Conservation (phyloP, 1,284 basidiomycete species). For the Acaromyces ingoldii region DNA sequence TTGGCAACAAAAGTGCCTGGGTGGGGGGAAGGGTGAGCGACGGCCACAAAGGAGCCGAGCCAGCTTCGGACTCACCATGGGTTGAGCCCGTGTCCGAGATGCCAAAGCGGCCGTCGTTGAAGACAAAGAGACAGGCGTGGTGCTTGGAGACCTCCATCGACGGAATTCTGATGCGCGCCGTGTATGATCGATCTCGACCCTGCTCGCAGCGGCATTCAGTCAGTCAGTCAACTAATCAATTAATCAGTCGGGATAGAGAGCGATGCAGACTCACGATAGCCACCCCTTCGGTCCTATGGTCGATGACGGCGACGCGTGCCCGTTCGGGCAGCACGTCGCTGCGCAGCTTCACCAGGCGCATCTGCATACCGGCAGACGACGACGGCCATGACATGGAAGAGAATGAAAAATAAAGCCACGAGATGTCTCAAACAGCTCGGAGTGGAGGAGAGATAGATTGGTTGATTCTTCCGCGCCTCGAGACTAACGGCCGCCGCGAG, state of each 20-base stretch:
- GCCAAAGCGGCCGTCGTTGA: slow-evolving; percentile 5
- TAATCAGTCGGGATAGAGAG: too few relatives aligned
- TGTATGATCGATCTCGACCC: slow-evolving; percentile 22
- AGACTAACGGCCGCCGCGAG: too few relatives aligned
- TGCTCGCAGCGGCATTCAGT: background rate
- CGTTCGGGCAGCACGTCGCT: slow-evolving; percentile 15
- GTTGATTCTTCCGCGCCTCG: too few relatives aligned
- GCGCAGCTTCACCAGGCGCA: slow-evolving; percentile 21
- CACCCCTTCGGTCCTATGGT: slow-evolving; percentile 1
- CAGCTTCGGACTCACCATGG: too few relatives aligned
- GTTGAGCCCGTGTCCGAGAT: slow-evolving; percentile 22
- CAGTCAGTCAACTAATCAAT: too few relatives aligned
- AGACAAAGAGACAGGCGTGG: slow-evolving; percentile 20
- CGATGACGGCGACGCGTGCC: slow-evolving; percentile 18
- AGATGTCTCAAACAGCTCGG: too few relatives aligned
- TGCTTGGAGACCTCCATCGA: slow-evolving; percentile 29
- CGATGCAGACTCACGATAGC: slow-evolving; percentile 3
- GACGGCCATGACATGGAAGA: too few relatives aligned
- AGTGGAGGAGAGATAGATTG: too few relatives aligned
- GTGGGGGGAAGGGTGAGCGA: slow-evolving; percentile 2
- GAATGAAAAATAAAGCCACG: too few relatives aligned
- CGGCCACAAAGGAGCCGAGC: too few relatives aligned
- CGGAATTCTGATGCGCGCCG: slow-evolving; percentile 20
- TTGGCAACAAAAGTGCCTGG: slow-evolving; percentile 9
- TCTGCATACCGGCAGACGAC: too few relatives aligned